Conservation (phyloP, 768 basidiomycete species). For the Hypholoma fasciculare region DNA sequence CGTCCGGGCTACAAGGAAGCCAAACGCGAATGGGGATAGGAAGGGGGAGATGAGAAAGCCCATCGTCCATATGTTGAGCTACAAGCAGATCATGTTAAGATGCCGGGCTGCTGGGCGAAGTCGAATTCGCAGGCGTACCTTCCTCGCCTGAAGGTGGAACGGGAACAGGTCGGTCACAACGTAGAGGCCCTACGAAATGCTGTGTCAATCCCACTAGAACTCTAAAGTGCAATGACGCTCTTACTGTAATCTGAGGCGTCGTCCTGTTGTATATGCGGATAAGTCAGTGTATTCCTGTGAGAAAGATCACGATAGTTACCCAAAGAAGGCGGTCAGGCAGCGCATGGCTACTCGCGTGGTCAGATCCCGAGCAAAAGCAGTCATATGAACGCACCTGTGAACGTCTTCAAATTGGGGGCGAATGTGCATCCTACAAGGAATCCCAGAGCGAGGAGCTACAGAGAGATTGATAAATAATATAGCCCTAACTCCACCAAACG, state of each 20-base stretch:
- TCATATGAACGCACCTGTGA: slow-evolving; percentile 41
- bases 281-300: not conserved
- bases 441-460: slow-evolving; percentile 51
- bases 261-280: slow-evolving; percentile 31
- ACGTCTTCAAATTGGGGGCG: slow-evolving; percentile 55
- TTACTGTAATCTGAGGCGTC: slow-evolving; percentile 60
- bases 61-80: slow-evolving; percentile 75
- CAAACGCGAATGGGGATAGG: slow-evolving; percentile 65
- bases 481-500: not conserved
- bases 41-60: slow-evolving; percentile 69
- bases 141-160: slow-evolving; percentile 68
- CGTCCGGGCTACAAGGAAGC: slow-evolving; percentile 62
- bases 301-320: slow-evolving; percentile 28
- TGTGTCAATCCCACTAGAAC: not conserved
- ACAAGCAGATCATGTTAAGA: not conserved
- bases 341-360: slow-evolving; percentile 43
- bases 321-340: slow-evolving; percentile 60
- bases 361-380: not conserved
- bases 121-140: slow-evolving; percentile 33
- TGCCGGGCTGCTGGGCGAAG: too few species aligned
- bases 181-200: slow-evolving; percentile 47
- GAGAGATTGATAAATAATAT: not conserved
- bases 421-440: slow-evolving; percentile 50
- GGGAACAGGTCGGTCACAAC: slow-evolving; percentile 65
- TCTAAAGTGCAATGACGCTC: slow-evolving; percentile 16